Percentiles rank a stretch among this genome's conserved stretches.
Evolutionary conservation across 1,284 basidiomycete genomes (phyloP).

Genomic region (Puccinia brachypodii): DNA sequence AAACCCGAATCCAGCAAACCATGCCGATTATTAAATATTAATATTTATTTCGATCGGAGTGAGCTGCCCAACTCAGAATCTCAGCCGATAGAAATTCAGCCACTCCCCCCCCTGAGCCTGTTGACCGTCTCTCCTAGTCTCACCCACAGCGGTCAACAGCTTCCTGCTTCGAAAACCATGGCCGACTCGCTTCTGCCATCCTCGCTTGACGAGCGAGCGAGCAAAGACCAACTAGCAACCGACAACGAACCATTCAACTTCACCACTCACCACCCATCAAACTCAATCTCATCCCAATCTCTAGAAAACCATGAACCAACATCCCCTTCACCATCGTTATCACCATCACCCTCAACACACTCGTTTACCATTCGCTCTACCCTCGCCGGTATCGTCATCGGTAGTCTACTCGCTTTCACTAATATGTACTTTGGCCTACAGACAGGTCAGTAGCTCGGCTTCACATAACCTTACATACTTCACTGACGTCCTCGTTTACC

Average conservation of each 20-base stretch:
- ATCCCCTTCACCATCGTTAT: neutral
- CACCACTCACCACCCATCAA: neutral
- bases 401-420: constrained; percentile 72
- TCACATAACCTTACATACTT: constrained; percentile 57
- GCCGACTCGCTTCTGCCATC: neutral
- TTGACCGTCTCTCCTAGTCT: neutral
- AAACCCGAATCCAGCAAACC: too few species aligned
- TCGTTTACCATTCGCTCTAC: constrained; percentile 60
- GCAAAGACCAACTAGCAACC: neutral
- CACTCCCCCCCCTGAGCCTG: neutral
- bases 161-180: too few species aligned
- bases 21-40: too few species aligned
- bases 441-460: constrained; percentile 77
- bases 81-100: too few species aligned
- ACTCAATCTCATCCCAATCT: neutral
- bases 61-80: too few species aligned
- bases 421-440: constrained; percentile 75
- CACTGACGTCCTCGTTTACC: neutral
- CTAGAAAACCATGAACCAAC: neutral
- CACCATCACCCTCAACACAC: neutral
- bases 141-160: too few species aligned
- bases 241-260: neutral
- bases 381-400: constrained; percentile 66
- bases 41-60: constrained; percentile 2
- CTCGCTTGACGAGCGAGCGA: neutral